A percentile compares a stretch with the other conserved stretches of the same genome.
These are phyloP conservation scores for Alternaria panax DNA, from an alignment of 2,329 filamentous ascomycete genomes.

Conservation along the genomic window DNA sequence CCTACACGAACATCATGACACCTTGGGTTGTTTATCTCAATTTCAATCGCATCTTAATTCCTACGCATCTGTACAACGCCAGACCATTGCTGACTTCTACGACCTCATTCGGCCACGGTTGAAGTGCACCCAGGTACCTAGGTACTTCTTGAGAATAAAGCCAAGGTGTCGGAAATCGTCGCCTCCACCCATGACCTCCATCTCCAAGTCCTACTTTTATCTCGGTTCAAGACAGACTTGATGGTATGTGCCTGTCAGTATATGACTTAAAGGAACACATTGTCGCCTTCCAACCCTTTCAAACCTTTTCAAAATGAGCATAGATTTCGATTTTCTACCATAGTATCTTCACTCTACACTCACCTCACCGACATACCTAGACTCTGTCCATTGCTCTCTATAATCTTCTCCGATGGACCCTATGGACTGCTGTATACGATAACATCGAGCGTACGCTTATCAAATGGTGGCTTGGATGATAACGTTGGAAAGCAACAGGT, in stretches of 20 bases:
- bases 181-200: conserved; percentile 29
- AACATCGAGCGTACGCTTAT: conserved; percentile 64
- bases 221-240: conserved; percentile 34
- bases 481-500: too few species aligned
- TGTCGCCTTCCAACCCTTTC: conserved; percentile 59
- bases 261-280: conserved; percentile 59
- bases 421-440: conserved; percentile 64
- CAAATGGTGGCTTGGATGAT: too few species aligned
- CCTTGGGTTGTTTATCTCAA: too few species aligned
- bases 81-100: too few species aligned
- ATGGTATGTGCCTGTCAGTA: conserved; percentile 45
- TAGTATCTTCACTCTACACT: neutral
- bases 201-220: conserved; percentile 32
- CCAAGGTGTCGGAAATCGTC: conserved; percentile 36
- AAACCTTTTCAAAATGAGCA: conserved; percentile 45
- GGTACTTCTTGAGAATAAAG: conserved; percentile 12
- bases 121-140: too few species aligned
- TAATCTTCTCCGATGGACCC: conserved; percentile 60
- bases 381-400: conserved; percentile 57
- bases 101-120: too few species aligned
- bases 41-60: too few species aligned
- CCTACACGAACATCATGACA: too few species aligned
- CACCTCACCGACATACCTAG: conserved; percentile 62
- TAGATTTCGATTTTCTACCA: rapidly evolving
- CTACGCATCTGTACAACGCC: too few species aligned